These are phyloP conservation scores for Suillus alpinus DNA, from an alignment of 768 basidiomycete genomes.

Conservation along the genomic window DNA sequence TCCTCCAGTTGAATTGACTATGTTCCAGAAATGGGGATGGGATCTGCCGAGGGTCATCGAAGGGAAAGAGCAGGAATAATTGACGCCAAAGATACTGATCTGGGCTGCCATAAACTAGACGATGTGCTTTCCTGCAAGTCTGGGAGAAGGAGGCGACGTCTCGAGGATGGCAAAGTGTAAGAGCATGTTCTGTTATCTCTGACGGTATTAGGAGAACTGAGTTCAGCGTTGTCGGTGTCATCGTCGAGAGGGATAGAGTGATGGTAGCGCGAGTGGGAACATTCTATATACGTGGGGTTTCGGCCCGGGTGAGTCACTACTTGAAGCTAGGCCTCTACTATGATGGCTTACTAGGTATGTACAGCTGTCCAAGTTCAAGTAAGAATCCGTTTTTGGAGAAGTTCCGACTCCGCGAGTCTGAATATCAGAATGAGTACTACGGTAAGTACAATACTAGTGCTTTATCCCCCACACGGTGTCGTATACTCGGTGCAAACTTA, in stretches of 20 bases:
- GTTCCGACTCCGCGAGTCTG: not conserved
- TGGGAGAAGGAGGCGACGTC: conserved; percentile 60
- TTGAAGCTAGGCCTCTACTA: too few species aligned
- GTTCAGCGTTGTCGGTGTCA: conserved; percentile 7
- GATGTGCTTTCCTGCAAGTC: conserved; percentile 48
- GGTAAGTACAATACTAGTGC: too few species aligned
- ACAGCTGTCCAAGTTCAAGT: too few species aligned
- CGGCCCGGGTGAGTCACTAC: too few species aligned
- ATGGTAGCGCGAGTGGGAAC: too few species aligned
- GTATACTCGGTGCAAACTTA: too few species aligned
- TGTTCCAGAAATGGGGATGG: conserved; percentile 12
- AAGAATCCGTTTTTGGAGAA: not conserved
- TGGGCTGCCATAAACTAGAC: conserved; percentile 45
- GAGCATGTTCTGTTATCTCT: conserved; percentile 59
- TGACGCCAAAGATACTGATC: conserved; percentile 70
- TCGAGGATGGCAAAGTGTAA: conserved; percentile 52
- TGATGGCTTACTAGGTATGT: too few species aligned
- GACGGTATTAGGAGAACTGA: conserved; percentile 42
- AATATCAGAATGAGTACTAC: too few species aligned
- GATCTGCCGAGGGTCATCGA: conserved; percentile 62
- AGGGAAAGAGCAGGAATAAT: conserved; percentile 54
- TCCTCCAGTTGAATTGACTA: conserved; percentile 31
- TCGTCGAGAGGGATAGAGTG: not conserved
- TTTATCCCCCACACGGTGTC: too few species aligned
- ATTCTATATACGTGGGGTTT: too few species aligned